Base-by-base conservation (phyloP, 2,329 filamentous ascomycete genomes). In the Mycosphaerella sp. region DNA sequence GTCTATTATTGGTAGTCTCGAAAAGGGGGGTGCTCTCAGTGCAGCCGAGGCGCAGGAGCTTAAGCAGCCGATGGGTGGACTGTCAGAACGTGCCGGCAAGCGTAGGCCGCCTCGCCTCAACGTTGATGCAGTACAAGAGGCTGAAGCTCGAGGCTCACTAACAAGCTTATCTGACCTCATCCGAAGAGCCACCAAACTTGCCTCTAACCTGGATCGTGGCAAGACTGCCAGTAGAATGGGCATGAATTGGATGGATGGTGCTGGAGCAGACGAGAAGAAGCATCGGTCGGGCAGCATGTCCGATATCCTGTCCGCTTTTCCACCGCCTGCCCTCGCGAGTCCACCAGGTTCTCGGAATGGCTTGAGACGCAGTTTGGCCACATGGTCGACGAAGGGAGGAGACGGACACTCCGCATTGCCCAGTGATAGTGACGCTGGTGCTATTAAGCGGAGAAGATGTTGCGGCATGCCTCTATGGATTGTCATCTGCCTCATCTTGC, bases 81-180 rank as follows among this genome's bases (percentile, higher is more conserved):
- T 74, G n/a, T 68, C 68, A 5, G 70, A 71, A 25, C 69, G 72
- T 43, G 66, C 68, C 16, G 73, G 70, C 21, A 66, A 67, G 44
- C 67, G 66, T 50, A 64, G 73, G 52, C 90, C 91, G 28, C 86
- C 88, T 3, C 81, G 80, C 32, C 73, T 96, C 3, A 83, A 96
- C 64, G 85, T 96, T 18, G 84, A 90, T 64, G 87, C 87, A 3
- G 86, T 95, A 3, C 80, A 82, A 58, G 82, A 85, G 45, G 87
- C 87, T 13, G 89, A 96, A 68, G 81, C 85, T 1, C 81, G 93
- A 63, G 90, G 89, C 3, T 96, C 90, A 66, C 75, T 95, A 57
- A 97, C 93, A 1, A 96, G 90, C 69, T 73, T 98, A 53, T 86
- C 90, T 0, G 93, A 97, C 66, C 73, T 98, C 54, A 97, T 98